Evolutionary conservation across 2,329 filamentous ascomycete genomes (phyloP).

Genomic region (Fusarium aywerte): DNA sequence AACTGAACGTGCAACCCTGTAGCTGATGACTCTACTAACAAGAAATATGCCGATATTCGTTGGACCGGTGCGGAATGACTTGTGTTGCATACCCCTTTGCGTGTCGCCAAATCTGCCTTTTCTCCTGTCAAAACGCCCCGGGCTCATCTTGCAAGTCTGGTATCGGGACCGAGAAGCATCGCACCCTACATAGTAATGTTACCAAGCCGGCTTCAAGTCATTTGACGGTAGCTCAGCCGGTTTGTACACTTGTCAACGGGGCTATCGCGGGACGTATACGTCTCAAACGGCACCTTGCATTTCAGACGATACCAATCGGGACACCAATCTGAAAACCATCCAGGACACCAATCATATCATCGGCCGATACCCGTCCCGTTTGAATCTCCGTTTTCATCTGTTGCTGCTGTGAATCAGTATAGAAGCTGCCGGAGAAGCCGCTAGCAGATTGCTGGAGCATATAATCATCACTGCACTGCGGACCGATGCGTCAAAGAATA

Average conservation of each 20-base stretch:
- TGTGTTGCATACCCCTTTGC: constrained; percentile 37
- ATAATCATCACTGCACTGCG: constrained; percentile 39
- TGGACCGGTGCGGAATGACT: constrained; percentile 25
- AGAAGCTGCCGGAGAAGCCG: constrained; percentile 34
- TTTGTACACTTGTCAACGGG: constrained; percentile 42
- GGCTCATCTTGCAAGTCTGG: constrained; percentile 39
- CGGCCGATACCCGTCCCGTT: constrained; percentile 31
- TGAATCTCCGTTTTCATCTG: constrained; percentile 33
- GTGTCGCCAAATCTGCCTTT: constrained; percentile 38
- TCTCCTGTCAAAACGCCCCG: constrained; percentile 33
- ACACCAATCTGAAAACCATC: constrained; percentile 35
- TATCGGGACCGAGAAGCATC: constrained; percentile 37
- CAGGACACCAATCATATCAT: constrained; percentile 37
- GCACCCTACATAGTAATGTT: constrained; percentile 40
- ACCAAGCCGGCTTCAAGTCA: constrained; percentile 42
- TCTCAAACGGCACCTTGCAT: constrained; percentile 49
- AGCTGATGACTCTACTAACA: constrained; percentile 19
- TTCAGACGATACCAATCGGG: constrained; percentile 43
- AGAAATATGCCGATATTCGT: constrained; percentile 35
- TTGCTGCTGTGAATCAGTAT: constrained; percentile 34
- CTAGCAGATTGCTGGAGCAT: constrained; percentile 29
- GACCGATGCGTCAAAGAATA: constrained; percentile 29
- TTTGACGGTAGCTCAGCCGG: constrained; percentile 41
- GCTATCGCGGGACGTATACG: constrained; percentile 43
- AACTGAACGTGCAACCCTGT: constrained; percentile 31